Base-by-base conservation (phyloP, 1,284 basidiomycete genomes). In the Cerioporus squamosus region DNA sequence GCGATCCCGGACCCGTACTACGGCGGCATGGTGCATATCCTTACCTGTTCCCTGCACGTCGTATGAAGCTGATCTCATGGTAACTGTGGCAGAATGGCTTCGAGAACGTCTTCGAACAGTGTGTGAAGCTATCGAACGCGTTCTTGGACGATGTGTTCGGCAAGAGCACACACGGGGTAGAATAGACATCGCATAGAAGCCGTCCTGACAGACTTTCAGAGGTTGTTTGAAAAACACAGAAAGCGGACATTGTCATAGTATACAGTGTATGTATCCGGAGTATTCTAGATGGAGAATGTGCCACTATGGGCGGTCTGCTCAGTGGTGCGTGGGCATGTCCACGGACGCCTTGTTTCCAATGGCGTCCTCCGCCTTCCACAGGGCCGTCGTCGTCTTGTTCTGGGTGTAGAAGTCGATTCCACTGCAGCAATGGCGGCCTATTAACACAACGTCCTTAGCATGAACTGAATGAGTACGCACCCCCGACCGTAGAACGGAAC, bases 331-430 rank as follows among this genome's bases (percentile, higher is more conserved):
- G 29, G 93, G 92, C 93, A 95, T 94, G 61, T 89, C 81, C 23
- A 93, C 90, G 12, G 90, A 83, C 18, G 92, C 92, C 62, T 86
- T 85, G 68, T 80, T 90, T 51, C 85, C 85, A 53, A 91, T 79
- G 9, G 91, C 93, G 68, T 95, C 92, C 69, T 92, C 90, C 10
- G 89, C 82, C 69, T 84, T 86, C 92, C 92, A 94, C 23, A 94
- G 80, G 59, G 89, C 88, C 1, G 92, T 94, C 6, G 82, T 91
- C 4, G 92, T 94, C 91, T 93, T 93, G 72, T 90, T 91, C 74
- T 94, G 91, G 5, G 94, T 96, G 73, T 94, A 96, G 76, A 96
- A 96, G 72, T 92, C 91, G 74, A 95, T 82, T 20, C 91, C 93
- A 63, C 90, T 90, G 66, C 33, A 10, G 20, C 5, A 43, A 44